These are phyloP conservation scores for Cicer cuneatum DNA, from an alignment of 306 rosid species.

Conservation along the genomic window DNA sequence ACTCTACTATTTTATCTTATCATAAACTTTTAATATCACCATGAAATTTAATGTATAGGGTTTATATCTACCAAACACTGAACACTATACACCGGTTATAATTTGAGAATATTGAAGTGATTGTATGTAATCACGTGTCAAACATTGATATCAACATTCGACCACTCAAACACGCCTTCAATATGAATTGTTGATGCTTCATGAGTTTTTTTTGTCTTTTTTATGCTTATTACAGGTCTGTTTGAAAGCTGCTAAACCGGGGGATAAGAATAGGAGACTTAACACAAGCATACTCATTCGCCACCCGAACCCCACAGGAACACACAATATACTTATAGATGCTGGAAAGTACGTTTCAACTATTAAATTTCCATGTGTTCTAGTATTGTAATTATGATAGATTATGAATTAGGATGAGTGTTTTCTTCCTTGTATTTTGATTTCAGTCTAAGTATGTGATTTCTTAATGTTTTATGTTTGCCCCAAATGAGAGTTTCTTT, in stretches of 20 bases:
- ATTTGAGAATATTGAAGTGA: too few species aligned
- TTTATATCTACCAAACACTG: neutral
- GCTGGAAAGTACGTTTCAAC: constrained; percentile 83
- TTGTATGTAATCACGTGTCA: too few species aligned
- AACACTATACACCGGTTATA: too few species aligned
- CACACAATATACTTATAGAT: constrained; percentile 70
- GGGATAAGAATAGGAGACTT: constrained; percentile 80
- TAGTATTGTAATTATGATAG: constrained; percentile 3
- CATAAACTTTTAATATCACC: neutral
- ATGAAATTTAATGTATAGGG: constrained; percentile 31
- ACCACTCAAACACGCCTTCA: too few species aligned
- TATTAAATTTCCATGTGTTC: constrained; percentile 2
- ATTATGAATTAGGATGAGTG: constrained; percentile 19
- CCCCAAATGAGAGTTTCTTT: neutral
- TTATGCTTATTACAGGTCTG: constrained; percentile 63
- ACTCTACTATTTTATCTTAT: neutral
- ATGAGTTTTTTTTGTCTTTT: neutral
- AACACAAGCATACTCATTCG: constrained; percentile 92
- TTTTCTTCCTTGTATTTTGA: constrained; percentile 24
- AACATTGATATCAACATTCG: too few species aligned
- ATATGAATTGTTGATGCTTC: too few species aligned
- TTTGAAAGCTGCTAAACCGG: constrained; percentile 72
- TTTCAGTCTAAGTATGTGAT: constrained; percentile 20
- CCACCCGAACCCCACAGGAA: constrained; percentile 59
- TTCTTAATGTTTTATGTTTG: constrained; percentile 37